A percentile compares a stretch with the other conserved stretches of the same genome.
phyloP scores from a whole-genome alignment of 352 stramenopile genomes.

The Pythium angustatum region DNA sequence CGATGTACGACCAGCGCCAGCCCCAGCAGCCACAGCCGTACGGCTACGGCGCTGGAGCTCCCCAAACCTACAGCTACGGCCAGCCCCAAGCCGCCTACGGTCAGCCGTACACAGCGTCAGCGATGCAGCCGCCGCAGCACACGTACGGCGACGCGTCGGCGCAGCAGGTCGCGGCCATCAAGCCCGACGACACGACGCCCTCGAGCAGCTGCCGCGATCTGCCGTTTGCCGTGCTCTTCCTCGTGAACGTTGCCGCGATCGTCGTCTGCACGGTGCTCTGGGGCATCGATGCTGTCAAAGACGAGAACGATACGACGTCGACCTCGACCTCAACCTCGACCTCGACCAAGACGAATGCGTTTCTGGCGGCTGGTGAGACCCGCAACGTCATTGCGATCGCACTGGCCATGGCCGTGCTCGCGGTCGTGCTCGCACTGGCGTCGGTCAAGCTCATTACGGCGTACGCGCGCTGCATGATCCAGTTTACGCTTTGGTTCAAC shows the following conservation, averaged over 20 bases:
- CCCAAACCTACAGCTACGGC: conserved; percentile 6
- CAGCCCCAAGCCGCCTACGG: conserved; percentile 16
- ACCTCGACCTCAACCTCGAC: conserved; percentile 28
- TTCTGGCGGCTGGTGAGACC: conserved; percentile 59
- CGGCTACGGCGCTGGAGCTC: conserved; percentile 3
- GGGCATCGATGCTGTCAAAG: conserved; percentile 63
- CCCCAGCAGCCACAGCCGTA: conserved; percentile 22
- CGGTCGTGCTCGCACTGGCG: conserved; percentile 60
- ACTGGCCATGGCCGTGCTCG: conserved; percentile 36
- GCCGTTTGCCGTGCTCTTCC: conserved; percentile 80
- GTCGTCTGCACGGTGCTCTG: conserved; percentile 64
- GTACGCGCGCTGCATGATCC: conserved; percentile 81
- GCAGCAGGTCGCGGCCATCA: conserved; percentile 65
- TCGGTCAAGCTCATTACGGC: conserved; percentile 83
- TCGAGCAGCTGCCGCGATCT: conserved; percentile 62
- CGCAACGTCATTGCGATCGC: conserved; percentile 26
- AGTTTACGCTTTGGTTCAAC: conserved; percentile 87
- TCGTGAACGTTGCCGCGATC: conserved; percentile 77
- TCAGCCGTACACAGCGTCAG: conserved; percentile 24
- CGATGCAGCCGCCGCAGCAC: conserved; percentile 32
- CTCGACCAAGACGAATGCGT: conserved; percentile 14
- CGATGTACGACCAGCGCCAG: conserved; percentile 41
- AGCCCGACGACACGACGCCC: conserved; percentile 42
- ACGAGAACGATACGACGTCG: conserved; percentile 30
- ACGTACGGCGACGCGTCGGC: conserved; percentile 29